Base-by-base conservation (phyloP, 2,329 filamentous ascomycete species). In the Ramularia endophylla region DNA sequence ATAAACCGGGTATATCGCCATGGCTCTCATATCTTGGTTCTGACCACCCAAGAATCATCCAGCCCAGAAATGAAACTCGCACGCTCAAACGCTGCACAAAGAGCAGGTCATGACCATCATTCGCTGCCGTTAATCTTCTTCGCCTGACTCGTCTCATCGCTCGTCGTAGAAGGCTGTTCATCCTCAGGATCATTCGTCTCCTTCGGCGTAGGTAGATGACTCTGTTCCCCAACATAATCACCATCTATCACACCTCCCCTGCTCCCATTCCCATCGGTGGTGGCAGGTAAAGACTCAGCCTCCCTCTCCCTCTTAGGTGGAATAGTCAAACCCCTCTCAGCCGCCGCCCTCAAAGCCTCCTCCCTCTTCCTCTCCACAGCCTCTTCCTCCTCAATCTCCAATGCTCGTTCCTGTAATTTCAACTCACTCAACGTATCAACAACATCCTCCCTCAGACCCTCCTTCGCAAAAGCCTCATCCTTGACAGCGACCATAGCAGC, bases 391-490 rank as follows among this genome's bases (percentile, higher is more conserved):
- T 80, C 65, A 25, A 64, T 52, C 35, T 67, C 70, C 0, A 72
- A 59, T 20, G 63, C 65, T 16, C 76, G 72, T 56, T 83, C 79
- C 61, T 83, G 76, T 25, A 66, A 66, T 52, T 74, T 72, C 9
- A 82, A 56, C 40, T 80, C 75, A 4, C 63, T 65, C 32, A 81
- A 63, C 2, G 74, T 40, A 15, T 43, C 40, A 8, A 20, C 34
- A 7, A 29, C 40, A 18, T 39, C 35, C 11, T 13, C 11, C 5
- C 29, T 22, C 12, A 36, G 7, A 16, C 27, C 27, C 15, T 30
- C 30, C 11, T 29, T 38, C 1, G 17, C 17, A 11, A 35, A 19
- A 11, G 28, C 22, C 32, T 34, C 36, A 15, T 28, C 13, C 8
- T 59, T 52, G n/a, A 50, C 53, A 36, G 59, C 59, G 1, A 43